These are phyloP conservation scores for Apiotrichum siamense DNA, from an alignment of 1,284 basidiomycete genomes.

Conservation along the genomic window DNA sequence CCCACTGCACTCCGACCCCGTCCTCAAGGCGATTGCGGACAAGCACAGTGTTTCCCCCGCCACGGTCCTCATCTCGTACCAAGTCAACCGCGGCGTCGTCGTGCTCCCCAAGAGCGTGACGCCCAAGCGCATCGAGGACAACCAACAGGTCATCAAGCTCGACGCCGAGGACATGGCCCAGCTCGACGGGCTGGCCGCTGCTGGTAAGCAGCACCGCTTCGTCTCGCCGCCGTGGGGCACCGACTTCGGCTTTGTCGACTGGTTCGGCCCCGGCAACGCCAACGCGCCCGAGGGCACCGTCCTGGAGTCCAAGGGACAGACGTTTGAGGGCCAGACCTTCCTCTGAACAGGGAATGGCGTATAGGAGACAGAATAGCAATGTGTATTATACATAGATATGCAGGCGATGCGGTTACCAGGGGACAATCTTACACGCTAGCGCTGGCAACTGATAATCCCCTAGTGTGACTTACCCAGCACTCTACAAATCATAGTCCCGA, in stretches of 20 bases:
- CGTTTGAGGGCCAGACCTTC: slow-evolving; percentile 5
- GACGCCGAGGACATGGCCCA: slow-evolving; percentile 57
- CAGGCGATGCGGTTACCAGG: too few species aligned
- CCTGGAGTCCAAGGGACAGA: slow-evolving; percentile 20
- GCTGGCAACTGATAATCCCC: too few species aligned
- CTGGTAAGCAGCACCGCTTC: slow-evolving; percentile 58
- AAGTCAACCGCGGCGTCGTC: slow-evolving; percentile 52
- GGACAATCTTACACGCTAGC: too few species aligned
- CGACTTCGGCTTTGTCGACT: slow-evolving; percentile 42
- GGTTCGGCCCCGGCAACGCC: slow-evolving; percentile 42
- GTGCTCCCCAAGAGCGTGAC: slow-evolving; percentile 73
- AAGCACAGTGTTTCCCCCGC: slow-evolving; percentile 58
- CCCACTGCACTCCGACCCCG: slow-evolving; percentile 64
- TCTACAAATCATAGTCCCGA: too few species aligned
- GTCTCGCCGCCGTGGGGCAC: slow-evolving; percentile 42
- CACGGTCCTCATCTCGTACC: slow-evolving; percentile 48
- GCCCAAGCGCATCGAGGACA: slow-evolving; percentile 53
- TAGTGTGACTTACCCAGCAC: too few species aligned
- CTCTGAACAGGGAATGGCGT: too few species aligned
- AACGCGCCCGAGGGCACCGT: slow-evolving; percentile 39
- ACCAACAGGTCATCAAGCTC: slow-evolving; percentile 48
- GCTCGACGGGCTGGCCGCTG: slow-evolving; percentile 62
- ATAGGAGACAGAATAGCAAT: too few species aligned
- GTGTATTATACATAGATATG: too few species aligned
- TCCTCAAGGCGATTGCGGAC: slow-evolving; percentile 59